phyloP scores from a whole-genome alignment of 2,329 filamentous ascomycete species.

The Stagonosporopsis cucurbitacearum region DNA sequence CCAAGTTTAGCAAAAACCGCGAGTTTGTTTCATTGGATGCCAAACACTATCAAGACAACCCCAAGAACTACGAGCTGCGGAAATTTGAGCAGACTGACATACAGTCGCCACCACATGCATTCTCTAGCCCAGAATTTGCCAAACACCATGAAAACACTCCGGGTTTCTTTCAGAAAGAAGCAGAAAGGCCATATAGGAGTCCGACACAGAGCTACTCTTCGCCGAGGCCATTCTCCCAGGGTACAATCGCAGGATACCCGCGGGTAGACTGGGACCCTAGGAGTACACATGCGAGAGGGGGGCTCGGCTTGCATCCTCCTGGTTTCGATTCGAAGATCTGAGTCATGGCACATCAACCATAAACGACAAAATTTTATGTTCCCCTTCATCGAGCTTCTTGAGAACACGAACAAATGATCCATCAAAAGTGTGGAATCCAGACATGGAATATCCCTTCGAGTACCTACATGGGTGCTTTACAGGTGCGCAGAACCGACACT shows the following conservation, averaged over 20 bases:
- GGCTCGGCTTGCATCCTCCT: constrained; percentile 49
- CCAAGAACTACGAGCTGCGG: constrained; percentile 45
- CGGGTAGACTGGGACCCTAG: constrained; percentile 47
- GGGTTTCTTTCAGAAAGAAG: constrained; percentile 46
- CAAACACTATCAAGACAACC: constrained; percentile 41
- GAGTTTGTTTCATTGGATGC: constrained; percentile 94
- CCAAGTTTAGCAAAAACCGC: constrained; percentile 61
- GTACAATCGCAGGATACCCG: constrained; percentile 20
- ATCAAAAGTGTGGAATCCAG: neutral
- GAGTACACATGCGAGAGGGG: constrained; percentile 48
- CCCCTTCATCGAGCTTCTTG: neutral
- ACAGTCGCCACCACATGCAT: constrained; percentile 36
- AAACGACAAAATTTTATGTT: neutral
- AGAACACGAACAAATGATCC: neutral
- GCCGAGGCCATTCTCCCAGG: constrained; percentile 47
- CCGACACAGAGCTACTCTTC: constrained; percentile 52
- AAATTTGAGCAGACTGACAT: constrained; percentile 39
- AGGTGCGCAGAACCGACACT: neutral
- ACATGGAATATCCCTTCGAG: neutral
- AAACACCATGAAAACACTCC: constrained; percentile 38
- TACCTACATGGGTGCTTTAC: neutral
- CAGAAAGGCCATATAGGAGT: constrained; percentile 48
- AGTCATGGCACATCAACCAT: constrained; percentile 12
- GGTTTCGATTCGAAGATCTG: constrained; percentile 40
- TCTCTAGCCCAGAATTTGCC: constrained; percentile 32